A percentile compares a stretch with the other conserved stretches of the same genome.
These are phyloP conservation scores for Candida smagusa DNA, from an alignment of 1,139 yeast genomes.

Conservation along the genomic window DNA sequence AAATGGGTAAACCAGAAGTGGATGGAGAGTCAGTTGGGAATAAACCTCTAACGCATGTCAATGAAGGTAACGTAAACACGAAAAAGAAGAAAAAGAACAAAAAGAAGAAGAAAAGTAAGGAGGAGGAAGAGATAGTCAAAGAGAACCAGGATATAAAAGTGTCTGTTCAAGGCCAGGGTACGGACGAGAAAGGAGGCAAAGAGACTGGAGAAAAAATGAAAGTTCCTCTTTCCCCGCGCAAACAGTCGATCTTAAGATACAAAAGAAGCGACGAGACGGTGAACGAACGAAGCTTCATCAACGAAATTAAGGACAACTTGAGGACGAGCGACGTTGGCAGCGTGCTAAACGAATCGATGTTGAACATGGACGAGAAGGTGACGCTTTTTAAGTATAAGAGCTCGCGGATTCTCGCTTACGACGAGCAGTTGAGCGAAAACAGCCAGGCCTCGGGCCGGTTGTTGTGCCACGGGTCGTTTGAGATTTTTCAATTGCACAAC, in stretches of 20 bases:
- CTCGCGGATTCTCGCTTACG: constrained; percentile 43
- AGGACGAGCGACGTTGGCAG: constrained; percentile 8
- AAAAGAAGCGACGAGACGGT: constrained; percentile 29
- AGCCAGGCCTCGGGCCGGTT: constrained; percentile 39
- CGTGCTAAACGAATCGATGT: constrained; percentile 2
- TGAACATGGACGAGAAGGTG: constrained; percentile 32
- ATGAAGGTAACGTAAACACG: neutral
- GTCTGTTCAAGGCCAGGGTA: neutral
- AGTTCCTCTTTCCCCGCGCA: constrained; percentile 26
- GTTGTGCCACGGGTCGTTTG: constrained; percentile 60
- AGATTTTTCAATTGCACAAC: constrained; percentile 61
- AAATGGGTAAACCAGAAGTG: too few relatives aligned
- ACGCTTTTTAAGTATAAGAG: constrained; percentile 36
- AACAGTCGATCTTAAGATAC: constrained; percentile 39
- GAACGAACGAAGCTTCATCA: constrained; percentile 19
- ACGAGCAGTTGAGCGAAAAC: constrained; percentile 27
- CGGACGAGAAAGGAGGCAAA: neutral
- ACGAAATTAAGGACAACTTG: constrained; percentile 29
- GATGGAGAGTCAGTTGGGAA: too few relatives aligned
- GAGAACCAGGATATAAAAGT: neutral
- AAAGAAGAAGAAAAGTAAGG: neutral
- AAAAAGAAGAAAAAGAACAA: constrained; percentile 1
- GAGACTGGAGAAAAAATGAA: neutral
- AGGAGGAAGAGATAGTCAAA: constrained; percentile 1
- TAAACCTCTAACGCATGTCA: too few relatives aligned